phyloP scores from a whole-genome alignment of 345 rosid genomes.

The Eucalyptus erythrocorys region DNA sequence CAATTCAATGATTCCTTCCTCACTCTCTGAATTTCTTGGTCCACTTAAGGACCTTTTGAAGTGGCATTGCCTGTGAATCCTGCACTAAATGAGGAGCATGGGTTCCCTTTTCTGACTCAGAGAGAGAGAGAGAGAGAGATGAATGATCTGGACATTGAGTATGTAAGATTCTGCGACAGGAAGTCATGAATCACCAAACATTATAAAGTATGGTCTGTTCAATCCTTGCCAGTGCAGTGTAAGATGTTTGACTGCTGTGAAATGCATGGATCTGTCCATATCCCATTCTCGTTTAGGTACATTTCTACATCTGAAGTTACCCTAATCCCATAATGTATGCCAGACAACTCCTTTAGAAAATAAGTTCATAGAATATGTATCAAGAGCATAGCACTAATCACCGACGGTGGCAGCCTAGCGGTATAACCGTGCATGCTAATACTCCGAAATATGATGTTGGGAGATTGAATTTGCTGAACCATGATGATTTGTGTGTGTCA shows the following conservation, averaged over 20 bases:
- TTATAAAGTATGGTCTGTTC: not conserved
- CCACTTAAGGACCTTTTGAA: not conserved
- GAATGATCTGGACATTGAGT: not conserved
- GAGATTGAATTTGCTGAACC: not conserved
- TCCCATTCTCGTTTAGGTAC: not conserved
- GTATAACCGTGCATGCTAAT: not conserved
- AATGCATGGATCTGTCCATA: not conserved
- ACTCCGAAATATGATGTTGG: not conserved
- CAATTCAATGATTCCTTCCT: not conserved
- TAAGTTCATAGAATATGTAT: not conserved
- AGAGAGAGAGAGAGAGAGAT: not conserved
- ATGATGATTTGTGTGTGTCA: not conserved
- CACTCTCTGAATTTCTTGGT: not conserved
- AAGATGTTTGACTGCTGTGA: not conserved
- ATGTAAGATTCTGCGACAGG: not conserved
- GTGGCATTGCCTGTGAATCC: not conserved
- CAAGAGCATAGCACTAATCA: not conserved
- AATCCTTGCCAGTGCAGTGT: not conserved
- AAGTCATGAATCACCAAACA: not conserved
- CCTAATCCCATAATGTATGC: not conserved
- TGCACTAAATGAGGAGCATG: slow-evolving; percentile 14
- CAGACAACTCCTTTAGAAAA: not conserved
- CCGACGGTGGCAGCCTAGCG: not conserved
- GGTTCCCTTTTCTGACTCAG: not conserved
- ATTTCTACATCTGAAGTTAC: not conserved